Evolutionary conservation across 768 basidiomycete genomes (phyloP).

Genomic region (Rhizopogon roseolus): DNA sequence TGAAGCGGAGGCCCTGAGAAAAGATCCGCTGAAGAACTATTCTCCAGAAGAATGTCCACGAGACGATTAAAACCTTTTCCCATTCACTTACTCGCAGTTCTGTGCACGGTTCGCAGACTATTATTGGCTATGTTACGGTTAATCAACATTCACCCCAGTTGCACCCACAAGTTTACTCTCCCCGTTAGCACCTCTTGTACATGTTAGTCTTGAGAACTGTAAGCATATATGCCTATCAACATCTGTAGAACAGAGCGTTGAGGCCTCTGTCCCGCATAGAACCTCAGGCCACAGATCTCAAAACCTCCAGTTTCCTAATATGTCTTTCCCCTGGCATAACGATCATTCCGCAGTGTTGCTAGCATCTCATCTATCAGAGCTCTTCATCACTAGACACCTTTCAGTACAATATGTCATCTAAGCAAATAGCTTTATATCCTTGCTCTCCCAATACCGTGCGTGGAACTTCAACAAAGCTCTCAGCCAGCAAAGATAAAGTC

Average conservation of each 20-base stretch:
- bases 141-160: constrained; percentile 9
- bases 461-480: constrained; percentile 69
- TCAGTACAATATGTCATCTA: constrained; percentile 41
- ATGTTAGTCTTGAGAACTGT: neutral
- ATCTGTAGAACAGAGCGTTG: neutral
- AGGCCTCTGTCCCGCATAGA: no score
- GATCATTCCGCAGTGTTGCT: constrained; percentile 5
- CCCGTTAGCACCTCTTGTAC: neutral
- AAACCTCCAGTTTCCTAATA: no score
- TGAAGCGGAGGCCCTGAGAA: constrained; percentile 75
- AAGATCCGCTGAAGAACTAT: constrained; percentile 81
- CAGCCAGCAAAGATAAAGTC: constrained; percentile 71
- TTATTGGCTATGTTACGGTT: constrained; percentile 1
- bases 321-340: constrained; percentile 11
- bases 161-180: neutral
- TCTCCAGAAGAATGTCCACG: constrained; percentile 15
- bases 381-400: neutral
- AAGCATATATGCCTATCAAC: neutral
- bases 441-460: constrained; percentile 66
- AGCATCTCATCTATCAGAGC: neutral
- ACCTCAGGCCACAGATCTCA: no score
- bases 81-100: neutral
- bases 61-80: constrained; percentile 16
- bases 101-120: neutral
- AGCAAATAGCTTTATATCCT: constrained; percentile 50